Conservation (phyloP, 2,329 filamentous ascomycete genomes). For the Arthroderma sp. region DNA sequence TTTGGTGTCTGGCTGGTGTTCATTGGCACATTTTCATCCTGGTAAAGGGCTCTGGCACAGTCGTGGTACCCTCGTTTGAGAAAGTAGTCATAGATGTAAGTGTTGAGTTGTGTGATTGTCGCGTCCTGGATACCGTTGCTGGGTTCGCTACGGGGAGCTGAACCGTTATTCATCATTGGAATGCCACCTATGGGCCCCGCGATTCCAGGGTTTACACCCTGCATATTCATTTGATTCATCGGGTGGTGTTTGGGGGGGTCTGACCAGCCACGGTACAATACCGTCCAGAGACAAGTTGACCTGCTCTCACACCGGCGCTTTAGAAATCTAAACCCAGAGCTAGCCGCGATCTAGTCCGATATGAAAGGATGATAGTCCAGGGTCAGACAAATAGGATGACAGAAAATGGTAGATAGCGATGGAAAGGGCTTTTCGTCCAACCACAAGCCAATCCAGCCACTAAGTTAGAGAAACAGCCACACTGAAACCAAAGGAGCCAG, state of each 20-base stretch:
- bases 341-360: too few species aligned
- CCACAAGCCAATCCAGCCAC: not conserved
- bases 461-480: not conserved
- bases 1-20: slow-evolving; percentile 45
- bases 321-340: too few species aligned
- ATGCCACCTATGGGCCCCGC: slow-evolving; percentile 46
- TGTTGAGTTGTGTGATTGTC: slow-evolving; percentile 40
- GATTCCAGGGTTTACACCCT: slow-evolving; percentile 40
- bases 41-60: slow-evolving; percentile 61
- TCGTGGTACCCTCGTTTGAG: slow-evolving; percentile 74
- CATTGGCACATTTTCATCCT: slow-evolving; percentile 47
- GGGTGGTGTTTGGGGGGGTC: slow-evolving; percentile 18
- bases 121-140: slow-evolving; percentile 24
- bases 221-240: slow-evolving; percentile 46
- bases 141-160: slow-evolving; percentile 30
- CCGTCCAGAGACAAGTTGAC: slow-evolving; percentile 17
- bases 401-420: not conserved
- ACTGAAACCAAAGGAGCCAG: too few species aligned
- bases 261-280: slow-evolving; percentile 21
- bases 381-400: not conserved
- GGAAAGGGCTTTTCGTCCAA: not conserved
- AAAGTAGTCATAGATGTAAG: slow-evolving; percentile 62
- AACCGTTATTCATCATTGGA: slow-evolving; percentile 41
- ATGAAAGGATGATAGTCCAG: not conserved
- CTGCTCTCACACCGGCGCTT: slow-evolving; percentile 4